Conservation (phyloP, 768 basidiomycete genomes). For the Chalciporus pseudorubinellus region DNA sequence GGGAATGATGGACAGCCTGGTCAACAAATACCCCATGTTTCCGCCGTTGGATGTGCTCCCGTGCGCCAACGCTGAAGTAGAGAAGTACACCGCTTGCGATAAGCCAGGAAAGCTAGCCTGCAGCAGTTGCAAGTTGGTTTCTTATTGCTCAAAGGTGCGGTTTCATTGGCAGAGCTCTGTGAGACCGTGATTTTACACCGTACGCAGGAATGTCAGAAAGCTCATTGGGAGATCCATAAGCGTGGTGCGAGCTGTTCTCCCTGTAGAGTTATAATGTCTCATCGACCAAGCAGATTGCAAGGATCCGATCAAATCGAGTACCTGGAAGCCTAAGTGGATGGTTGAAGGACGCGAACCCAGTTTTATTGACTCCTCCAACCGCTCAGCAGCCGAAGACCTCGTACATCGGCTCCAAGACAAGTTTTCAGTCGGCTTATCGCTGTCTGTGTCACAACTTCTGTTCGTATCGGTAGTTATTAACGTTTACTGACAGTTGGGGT, state of each 20-base stretch:
- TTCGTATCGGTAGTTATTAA: background rate
- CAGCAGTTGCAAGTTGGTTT: slow-evolving; percentile 37
- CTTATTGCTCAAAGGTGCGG: slow-evolving; percentile 42
- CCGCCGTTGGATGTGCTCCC: slow-evolving; percentile 30
- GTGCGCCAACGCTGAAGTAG: slow-evolving; percentile 35
- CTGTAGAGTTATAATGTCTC: background rate
- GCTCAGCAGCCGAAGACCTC: slow-evolving; percentile 12
- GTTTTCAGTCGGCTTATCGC: slow-evolving; percentile 26
- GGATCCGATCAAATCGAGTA: slow-evolving; percentile 16
- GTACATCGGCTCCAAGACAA: slow-evolving; percentile 20
- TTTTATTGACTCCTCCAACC: slow-evolving; percentile 11
- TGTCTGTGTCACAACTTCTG: slow-evolving; percentile 11
- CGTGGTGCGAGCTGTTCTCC: slow-evolving; percentile 21
- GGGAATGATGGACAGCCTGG: slow-evolving; percentile 7
- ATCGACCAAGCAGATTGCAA: slow-evolving; percentile 20
- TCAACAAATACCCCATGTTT: slow-evolving; percentile 15
- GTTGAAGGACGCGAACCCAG: slow-evolving; percentile 18
- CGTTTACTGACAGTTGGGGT: slow-evolving; percentile 26
- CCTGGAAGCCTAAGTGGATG: slow-evolving; percentile 25
- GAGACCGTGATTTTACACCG: background rate
- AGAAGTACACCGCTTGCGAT: slow-evolving; percentile 24
- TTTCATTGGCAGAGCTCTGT: background rate
- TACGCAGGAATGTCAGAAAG: slow-evolving; percentile 39
- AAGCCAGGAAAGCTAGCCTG: slow-evolving; percentile 32
- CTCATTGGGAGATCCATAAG: slow-evolving; percentile 42